Evolutionary conservation across 208 protist genomes (phyloP).

Genomic region (Borovskyia barvae): DNA sequence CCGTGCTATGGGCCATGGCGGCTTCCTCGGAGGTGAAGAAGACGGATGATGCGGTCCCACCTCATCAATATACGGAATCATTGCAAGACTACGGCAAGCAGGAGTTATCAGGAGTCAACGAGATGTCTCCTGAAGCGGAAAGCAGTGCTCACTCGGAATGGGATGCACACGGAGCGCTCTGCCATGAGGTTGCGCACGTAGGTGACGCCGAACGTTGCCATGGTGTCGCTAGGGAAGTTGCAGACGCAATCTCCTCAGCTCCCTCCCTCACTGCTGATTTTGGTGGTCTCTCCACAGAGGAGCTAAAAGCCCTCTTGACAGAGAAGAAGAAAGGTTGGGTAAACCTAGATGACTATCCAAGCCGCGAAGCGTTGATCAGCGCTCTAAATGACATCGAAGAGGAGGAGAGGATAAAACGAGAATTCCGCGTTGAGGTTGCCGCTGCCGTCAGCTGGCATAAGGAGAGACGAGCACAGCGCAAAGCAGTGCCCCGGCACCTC

Average conservation of each 20-base stretch:
- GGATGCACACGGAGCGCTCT: no score
- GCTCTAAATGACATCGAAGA: constrained; percentile 18
- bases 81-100: no score
- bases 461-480: constrained; percentile 6
- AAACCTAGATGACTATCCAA: constrained; percentile 22
- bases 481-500: neutral
- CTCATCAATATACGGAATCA: no score
- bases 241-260: neutral
- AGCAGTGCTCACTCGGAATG: no score
- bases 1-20: neutral
- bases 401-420: constrained; percentile 13
- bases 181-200: no score
- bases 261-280: constrained; percentile 6
- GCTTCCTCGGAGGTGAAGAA: no score
- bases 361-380: constrained; percentile 12
- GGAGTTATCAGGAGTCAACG: no score
- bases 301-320: constrained; percentile 27
- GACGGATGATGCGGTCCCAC: no score
- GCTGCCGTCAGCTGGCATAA: constrained; percentile 15
- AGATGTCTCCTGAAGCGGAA: no score
- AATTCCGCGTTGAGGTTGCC: constrained; percentile 19
- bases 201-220: no score
- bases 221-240: no score
- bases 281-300: constrained; percentile 9
- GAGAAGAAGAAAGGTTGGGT: constrained; percentile 36